Evolutionary conservation across 257 asterid genomes (phyloP), one percentile per base, ranked within the genome.

Genomic region (Lavandula angustifolia): DNA sequence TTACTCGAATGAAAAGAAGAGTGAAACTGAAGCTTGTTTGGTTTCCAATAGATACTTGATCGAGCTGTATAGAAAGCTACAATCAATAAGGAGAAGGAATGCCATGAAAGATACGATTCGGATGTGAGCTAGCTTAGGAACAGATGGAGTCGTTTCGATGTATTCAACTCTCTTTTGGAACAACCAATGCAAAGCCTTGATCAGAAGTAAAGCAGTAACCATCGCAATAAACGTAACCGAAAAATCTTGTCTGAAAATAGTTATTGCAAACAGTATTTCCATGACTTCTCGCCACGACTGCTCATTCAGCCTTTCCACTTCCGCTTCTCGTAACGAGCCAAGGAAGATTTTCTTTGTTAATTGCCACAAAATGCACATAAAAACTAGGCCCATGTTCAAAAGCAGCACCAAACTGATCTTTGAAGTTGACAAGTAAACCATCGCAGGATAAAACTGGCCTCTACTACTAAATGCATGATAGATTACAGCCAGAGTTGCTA

Each of bases 181-280:
- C 87, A 92, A 77, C 99, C 99, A 92, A 74, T 92, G 99, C 90
- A 92, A 79, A 58, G 96, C 87, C 78, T 92, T 92, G 72, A 92
- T 85, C 80, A 92, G 80, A 67, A 92, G 84, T 70, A 92, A 87
- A 13, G 95, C 80, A 43, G 97, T 87, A 42, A 92, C 95, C 97
- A 85, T 84, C 0, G 88, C 91, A 5, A 92, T 89, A 73, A 92
- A 92, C 3, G 80, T 67, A 58, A 85, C 95, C 0, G 99, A 92
- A 73, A 92, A 92, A 63, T 89, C 96, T 78, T 89, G 97, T 38
- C 99, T 80, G 79, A 92, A 92, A 72, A 92, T 92, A 59, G 99
- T 89, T 67, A 92, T 85, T 14, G 99, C 96, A 69, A 92, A 92
- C 49, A 89, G 87, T 73, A 92, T 92, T 67, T 92, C 99, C 99